A percentile compares a stretch with the other conserved stretches of the same genome.
phyloP scores from a whole-genome alignment of 176 grass and related monocot species.

The Raddia guianensis region DNA sequence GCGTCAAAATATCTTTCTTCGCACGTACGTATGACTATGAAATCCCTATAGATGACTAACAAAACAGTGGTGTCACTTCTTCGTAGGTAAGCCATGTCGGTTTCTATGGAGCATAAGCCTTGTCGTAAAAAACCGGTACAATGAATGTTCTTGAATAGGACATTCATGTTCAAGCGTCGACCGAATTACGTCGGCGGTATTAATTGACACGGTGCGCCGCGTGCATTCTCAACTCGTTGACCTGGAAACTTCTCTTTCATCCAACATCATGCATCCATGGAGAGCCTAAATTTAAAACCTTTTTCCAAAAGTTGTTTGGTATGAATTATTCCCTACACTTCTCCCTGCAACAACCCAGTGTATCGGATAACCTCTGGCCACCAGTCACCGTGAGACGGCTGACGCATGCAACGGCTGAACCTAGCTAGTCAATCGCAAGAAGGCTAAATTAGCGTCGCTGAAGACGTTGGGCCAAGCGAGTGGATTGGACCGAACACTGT shows the following conservation, averaged over 20 bases:
- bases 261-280: conserved; percentile 15
- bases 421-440: conserved; percentile 48
- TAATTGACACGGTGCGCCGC: background rate
- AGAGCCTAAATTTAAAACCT: conserved; percentile 12
- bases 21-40: background rate
- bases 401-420: conserved; percentile 41
- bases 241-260: conserved; percentile 51
- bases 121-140: background rate
- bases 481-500: conserved; percentile 44
- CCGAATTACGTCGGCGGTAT: background rate
- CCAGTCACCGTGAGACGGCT: conserved; percentile 38
- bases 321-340: conserved; percentile 25
- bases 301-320: conserved; percentile 57
- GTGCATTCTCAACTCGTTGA: conserved; percentile 11
- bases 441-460: conserved; percentile 47
- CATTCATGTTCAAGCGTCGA: background rate
- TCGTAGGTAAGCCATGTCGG: conserved; percentile 4
- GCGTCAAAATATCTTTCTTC: background rate
- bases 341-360: conserved; percentile 45
- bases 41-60: too few relatives aligned
- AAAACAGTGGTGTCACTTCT: background rate
- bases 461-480: conserved; percentile 37
- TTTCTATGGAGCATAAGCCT: background rate
- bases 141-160: conserved; percentile 24
- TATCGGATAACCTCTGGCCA: conserved; percentile 59